Evolutionary conservation across 2,329 filamentous ascomycete genomes (phyloP).

Genomic region (Colletotrichum australisinense): DNA sequence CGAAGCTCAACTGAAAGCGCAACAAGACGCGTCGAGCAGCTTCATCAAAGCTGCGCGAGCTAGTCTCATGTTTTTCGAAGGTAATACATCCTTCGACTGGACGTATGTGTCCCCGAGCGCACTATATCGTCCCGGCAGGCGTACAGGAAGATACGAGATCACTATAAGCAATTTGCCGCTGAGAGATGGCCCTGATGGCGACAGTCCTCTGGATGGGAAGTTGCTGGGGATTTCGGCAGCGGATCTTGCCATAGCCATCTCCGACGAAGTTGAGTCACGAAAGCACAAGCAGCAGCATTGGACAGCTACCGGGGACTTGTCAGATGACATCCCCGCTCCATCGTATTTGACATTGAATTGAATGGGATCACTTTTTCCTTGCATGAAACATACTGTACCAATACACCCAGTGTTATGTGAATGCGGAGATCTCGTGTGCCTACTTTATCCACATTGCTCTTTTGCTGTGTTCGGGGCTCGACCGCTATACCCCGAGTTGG

Average conservation of each 20-base stretch:
- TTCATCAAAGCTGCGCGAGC: slow-evolving; percentile 2
- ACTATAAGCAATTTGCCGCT: too few species aligned
- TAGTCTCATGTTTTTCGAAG: slow-evolving; percentile 4
- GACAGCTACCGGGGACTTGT: not conserved
- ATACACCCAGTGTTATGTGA: too few species aligned
- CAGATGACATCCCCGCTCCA: too few species aligned
- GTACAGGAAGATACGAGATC: too few species aligned
- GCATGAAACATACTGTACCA: too few species aligned
- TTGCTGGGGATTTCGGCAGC: not conserved
- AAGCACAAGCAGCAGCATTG: not conserved
- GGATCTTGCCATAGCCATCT: not conserved
- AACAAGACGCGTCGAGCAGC: not conserved
- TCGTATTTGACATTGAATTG: too few species aligned
- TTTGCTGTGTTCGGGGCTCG: too few species aligned
- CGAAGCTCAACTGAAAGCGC: not conserved
- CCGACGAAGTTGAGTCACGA: not conserved
- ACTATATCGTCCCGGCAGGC: not conserved
- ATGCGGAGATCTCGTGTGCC: too few species aligned
- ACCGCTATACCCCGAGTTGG: too few species aligned
- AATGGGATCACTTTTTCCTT: too few species aligned
- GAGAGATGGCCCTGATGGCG: not conserved
- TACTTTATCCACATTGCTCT: too few species aligned
- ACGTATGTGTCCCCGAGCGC: slow-evolving; percentile 3
- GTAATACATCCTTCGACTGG: slow-evolving; percentile 3
- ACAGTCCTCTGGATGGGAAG: not conserved